Evolutionary conservation across 164 flowering plant genomes (phyloP).

Genomic region (Amborella trichopoda): DNA sequence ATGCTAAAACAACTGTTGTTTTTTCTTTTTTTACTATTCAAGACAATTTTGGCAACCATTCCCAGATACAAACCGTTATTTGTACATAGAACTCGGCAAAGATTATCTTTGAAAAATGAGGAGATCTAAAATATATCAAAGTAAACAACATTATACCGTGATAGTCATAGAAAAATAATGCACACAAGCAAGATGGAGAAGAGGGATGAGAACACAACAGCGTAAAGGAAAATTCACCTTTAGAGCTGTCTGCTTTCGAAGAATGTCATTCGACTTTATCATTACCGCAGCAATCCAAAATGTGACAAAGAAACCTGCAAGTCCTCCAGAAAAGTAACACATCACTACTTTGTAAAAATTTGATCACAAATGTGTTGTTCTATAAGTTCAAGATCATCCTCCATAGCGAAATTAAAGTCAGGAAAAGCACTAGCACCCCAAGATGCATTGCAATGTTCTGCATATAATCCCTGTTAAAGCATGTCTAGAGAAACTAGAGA

Average conservation of each 20-base stretch:
- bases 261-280: constrained; percentile 94
- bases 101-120: no score
- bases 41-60: no score
- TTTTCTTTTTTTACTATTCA: no score
- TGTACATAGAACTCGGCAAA: no score
- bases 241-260: constrained; percentile 88
- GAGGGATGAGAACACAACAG: neutral
- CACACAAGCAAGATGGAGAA: no score
- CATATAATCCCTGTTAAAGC: no score
- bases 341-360: constrained; percentile 3
- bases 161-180: no score
- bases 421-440: neutral
- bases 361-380: neutral
- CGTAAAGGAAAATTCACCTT: constrained; percentile 42
- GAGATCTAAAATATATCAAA: no score
- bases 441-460: no score
- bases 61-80: no score
- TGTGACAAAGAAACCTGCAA: constrained; percentile 86
- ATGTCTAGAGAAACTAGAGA: neutral
- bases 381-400: neutral
- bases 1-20: no score
- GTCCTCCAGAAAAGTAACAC: constrained; percentile 4
- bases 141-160: no score
- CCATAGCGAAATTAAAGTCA: neutral
- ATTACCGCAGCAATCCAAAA: constrained; percentile 94